phyloP scores from a whole-genome alignment of 2,329 filamentous ascomycete species.

The Claviceps arundinis region DNA sequence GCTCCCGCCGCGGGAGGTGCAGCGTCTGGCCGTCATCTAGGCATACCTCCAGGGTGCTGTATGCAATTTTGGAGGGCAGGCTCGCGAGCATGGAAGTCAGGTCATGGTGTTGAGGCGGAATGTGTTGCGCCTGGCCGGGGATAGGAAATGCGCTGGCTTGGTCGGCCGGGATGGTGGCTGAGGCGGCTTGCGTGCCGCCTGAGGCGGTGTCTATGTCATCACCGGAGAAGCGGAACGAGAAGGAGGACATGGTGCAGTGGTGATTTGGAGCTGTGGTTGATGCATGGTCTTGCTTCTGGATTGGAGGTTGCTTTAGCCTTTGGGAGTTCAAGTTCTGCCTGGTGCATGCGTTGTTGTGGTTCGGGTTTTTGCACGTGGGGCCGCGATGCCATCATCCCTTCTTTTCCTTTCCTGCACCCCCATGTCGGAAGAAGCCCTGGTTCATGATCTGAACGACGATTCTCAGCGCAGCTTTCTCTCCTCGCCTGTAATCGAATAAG shows the following conservation, averaged over 20 bases:
- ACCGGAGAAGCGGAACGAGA: slow-evolving; percentile 49
- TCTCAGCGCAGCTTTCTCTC: no score
- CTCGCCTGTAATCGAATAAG: no score
- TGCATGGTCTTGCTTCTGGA: neutral
- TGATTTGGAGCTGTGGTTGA: neutral
- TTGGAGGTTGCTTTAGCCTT: neutral
- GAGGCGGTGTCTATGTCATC: slow-evolving; percentile 45
- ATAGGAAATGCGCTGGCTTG: slow-evolving; percentile 44
- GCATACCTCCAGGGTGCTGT: slow-evolving; percentile 45
- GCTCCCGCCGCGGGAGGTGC: slow-evolving; percentile 55
- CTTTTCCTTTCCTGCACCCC: no score
- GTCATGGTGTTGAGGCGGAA: slow-evolving; percentile 39
- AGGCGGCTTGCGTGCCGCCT: neutral
- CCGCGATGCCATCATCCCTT: neutral
- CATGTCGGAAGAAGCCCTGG: no score
- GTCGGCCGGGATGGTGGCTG: slow-evolving; percentile 7
- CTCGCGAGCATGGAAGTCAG: slow-evolving; percentile 36
- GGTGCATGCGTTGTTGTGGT: neutral
- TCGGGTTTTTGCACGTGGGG: neutral
- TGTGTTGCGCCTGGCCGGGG: slow-evolving; percentile 40
- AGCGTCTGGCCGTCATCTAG: slow-evolving; percentile 40
- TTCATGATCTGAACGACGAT: no score
- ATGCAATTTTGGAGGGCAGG: slow-evolving; percentile 64
- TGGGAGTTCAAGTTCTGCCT: neutral
- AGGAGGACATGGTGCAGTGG: slow-evolving; percentile 25